phyloP scores from a whole-genome alignment of 257 asterid species.

The Apocynum venetum region DNA sequence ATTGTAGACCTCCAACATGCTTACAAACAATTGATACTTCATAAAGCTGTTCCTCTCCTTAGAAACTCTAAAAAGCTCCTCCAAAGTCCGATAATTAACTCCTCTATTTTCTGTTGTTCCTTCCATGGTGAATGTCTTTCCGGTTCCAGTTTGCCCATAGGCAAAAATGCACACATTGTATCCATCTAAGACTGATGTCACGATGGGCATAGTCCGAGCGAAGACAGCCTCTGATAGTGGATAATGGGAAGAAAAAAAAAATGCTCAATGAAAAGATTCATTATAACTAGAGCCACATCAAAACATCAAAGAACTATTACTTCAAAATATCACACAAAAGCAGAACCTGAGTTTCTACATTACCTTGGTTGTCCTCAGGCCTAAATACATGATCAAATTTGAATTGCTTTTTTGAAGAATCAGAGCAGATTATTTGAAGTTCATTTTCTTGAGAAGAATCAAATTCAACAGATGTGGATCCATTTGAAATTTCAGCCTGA shows the following conservation, averaged over 20 bases:
- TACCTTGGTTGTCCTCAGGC: slow-evolving; percentile 90
- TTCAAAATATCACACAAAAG: neutral
- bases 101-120: slow-evolving; percentile 90
- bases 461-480: slow-evolving; percentile 62
- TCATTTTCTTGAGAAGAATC: slow-evolving; percentile 77
- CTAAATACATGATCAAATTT: slow-evolving; percentile 77
- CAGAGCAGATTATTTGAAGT: slow-evolving; percentile 68
- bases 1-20: slow-evolving; percentile 98
- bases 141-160: slow-evolving; percentile 88
- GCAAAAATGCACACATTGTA: slow-evolving; percentile 95
- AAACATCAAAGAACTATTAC: slow-evolving; percentile 1
- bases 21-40: slow-evolving; percentile 73
- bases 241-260: slow-evolving; percentile 16
- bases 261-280: neutral
- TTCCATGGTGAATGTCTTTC: slow-evolving; percentile 89
- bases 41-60: slow-evolving; percentile 56
- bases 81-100: slow-evolving; percentile 84
- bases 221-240: slow-evolving; percentile 64
- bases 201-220: slow-evolving; percentile 71
- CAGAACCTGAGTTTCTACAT: neutral
- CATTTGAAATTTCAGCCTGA: slow-evolving; percentile 64
- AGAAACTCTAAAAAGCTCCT: slow-evolving; percentile 71
- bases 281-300: neutral
- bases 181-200: slow-evolving; percentile 92
- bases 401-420: slow-evolving; percentile 70